A percentile compares a stretch with the other conserved stretches of the same genome.
These are phyloP conservation scores for Sesbania bispinosa DNA, from an alignment of 306 rosid genomes.

Conservation along the genomic window DNA sequence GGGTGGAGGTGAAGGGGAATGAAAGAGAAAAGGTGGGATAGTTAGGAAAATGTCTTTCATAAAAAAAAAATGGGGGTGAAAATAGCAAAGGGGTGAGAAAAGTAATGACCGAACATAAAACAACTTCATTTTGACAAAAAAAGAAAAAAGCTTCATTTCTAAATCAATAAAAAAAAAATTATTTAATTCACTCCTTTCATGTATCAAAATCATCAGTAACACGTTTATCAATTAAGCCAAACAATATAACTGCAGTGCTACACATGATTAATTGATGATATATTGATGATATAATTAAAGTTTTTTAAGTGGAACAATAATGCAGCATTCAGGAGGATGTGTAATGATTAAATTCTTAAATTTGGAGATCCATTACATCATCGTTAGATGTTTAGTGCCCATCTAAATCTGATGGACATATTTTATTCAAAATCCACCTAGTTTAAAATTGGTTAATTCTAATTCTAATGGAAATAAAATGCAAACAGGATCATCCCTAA, in stretches of 20 bases:
- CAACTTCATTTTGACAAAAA: too few species aligned
- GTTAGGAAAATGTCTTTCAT: too few species aligned
- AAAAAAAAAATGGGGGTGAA: too few species aligned
- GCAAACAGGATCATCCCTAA: background rate
- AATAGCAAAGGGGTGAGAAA: too few species aligned
- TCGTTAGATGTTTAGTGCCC: slow-evolving; percentile 21
- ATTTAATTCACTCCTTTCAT: too few species aligned
- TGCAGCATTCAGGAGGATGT: background rate
- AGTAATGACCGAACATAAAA: too few species aligned
- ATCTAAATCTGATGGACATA: slow-evolving; percentile 1
- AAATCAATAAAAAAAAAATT: too few species aligned
- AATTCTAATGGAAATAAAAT: background rate
- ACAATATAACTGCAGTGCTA: background rate
- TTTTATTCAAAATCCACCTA: background rate
- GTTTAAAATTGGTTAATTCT: background rate
- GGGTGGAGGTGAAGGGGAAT: too few species aligned
- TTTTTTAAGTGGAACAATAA: background rate
- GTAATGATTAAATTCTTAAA: slow-evolving; percentile 11
- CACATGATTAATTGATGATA: slow-evolving; percentile 1
- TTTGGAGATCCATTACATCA: slow-evolving; percentile 10
- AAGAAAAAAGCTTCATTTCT: too few species aligned
- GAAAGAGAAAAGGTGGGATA: too few species aligned
- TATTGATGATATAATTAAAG: background rate
- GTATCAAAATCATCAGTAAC: too few species aligned
- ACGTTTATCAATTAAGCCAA: background rate